These are phyloP conservation scores for Cyclotella distinguenda DNA, from an alignment of 108 stramenopile genomes.

Conservation along the genomic window DNA sequence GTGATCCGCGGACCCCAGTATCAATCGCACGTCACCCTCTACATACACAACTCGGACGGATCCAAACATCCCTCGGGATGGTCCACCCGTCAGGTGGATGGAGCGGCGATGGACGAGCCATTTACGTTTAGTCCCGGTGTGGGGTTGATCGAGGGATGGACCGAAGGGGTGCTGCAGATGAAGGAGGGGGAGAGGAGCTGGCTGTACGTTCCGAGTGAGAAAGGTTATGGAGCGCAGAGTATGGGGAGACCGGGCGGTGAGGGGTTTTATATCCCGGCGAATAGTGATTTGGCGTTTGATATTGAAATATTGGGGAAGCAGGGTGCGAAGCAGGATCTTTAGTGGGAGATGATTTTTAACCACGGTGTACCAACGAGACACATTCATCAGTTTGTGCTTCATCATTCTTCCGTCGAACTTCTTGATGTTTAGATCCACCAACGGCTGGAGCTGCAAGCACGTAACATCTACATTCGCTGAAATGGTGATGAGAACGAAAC, in stretches of 20 bases:
- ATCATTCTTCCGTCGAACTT: no score
- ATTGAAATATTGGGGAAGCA: constrained; percentile 64
- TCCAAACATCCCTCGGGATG: constrained; percentile 56
- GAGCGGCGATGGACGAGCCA: constrained; percentile 49
- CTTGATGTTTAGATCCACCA: no score
- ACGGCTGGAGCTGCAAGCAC: no score
- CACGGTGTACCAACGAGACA: no score
- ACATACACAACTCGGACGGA: constrained; percentile 56
- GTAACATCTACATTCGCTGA: no score
- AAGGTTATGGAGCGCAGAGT: constrained; percentile 53
- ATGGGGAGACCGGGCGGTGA: constrained; percentile 53
- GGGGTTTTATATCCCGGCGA: constrained; percentile 64
- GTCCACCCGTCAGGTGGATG: constrained; percentile 60
- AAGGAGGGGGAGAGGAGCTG: constrained; percentile 63
- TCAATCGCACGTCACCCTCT: constrained; percentile 54
- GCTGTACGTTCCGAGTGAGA: constrained; percentile 49
- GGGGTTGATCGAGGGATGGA: constrained; percentile 62
- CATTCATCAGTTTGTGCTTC: no score
- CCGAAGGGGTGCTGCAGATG: constrained; percentile 66
- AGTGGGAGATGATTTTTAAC: no score
- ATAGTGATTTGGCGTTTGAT: constrained; percentile 64
- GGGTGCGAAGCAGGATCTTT: constrained; percentile 10
- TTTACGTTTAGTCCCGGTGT: constrained; percentile 68
- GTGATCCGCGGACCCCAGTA: constrained; percentile 44
- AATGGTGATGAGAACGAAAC: no score